Percentiles rank a stretch among this genome's conserved stretches.
These are phyloP conservation scores for Nicotiana paniculata DNA, from an alignment of 257 asterid genomes.

Conservation along the genomic window DNA sequence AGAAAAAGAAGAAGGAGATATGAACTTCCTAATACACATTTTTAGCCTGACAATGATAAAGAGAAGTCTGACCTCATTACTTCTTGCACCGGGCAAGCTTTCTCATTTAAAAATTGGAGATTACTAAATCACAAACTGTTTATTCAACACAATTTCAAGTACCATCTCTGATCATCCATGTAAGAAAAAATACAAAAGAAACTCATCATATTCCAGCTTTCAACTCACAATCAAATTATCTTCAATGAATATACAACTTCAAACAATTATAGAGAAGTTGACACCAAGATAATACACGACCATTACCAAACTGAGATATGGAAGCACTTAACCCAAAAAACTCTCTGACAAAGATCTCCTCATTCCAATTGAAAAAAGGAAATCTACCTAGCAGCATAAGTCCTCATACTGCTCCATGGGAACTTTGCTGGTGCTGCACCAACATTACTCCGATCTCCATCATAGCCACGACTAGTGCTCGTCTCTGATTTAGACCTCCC, in stretches of 20 bases:
- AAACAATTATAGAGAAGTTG: no score
- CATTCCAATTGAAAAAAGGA: not conserved
- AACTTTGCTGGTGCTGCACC: constrained; percentile 40
- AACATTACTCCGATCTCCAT: constrained; percentile 2
- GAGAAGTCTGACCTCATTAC: not conserved
- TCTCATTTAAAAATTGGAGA: not conserved
- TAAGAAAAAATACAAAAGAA: no score
- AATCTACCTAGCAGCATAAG: constrained; percentile 36
- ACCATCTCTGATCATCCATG: no score
- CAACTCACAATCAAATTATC: no score
- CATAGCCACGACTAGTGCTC: constrained; percentile 1
- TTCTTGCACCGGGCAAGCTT: not conserved
- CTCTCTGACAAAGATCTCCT: no score
- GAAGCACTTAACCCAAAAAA: not conserved
- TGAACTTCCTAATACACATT: not conserved
- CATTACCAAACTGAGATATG: not conserved
- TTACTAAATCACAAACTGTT: not conserved
- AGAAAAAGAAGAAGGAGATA: not conserved
- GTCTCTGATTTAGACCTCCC: constrained; percentile 30
- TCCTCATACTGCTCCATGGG: constrained; percentile 85
- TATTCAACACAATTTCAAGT: not conserved
- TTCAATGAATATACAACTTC: no score
- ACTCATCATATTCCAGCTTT: no score
- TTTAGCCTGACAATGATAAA: not conserved
- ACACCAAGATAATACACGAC: no score